Conservation (phyloP, 352 stramenopile genomes). For the Phytophthora cactorum region DNA sequence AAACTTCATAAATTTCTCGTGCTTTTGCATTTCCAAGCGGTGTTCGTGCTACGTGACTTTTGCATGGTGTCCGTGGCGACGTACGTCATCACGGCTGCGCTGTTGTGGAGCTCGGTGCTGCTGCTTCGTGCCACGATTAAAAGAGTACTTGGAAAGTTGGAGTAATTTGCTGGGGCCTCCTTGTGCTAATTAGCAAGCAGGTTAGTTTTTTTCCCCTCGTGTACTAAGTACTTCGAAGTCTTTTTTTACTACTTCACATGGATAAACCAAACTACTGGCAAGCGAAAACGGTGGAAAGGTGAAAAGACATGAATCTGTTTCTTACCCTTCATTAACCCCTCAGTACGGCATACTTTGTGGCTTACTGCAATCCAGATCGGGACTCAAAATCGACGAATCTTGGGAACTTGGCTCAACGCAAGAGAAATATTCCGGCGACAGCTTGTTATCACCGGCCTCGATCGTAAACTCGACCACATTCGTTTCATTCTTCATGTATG, state of each 20-base stretch:
- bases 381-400: conserved; percentile 21
- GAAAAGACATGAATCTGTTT: too few species aligned
- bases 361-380: conserved; percentile 1
- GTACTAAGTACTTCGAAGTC: too few species aligned
- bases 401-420: conserved; percentile 8
- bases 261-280: too few species aligned
- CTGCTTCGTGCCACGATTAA: conserved; percentile 26
- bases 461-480: conserved; percentile 70
- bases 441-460: conserved; percentile 52
- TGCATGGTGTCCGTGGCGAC: conserved; percentile 62
- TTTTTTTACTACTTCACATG: too few species aligned
- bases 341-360: conserved; percentile 6
- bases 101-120: conserved; percentile 55
- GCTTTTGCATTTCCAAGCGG: conserved; percentile 38
- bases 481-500: conserved; percentile 41
- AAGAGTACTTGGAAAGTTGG: conserved; percentile 11
- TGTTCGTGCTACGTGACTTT: conserved; percentile 59
- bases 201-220: too few species aligned
- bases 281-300: too few species aligned
- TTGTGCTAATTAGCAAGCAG: background rate
- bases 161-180: conserved; percentile 1
- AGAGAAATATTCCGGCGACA: conserved; percentile 37
- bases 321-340: background rate
- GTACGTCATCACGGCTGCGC: conserved; percentile 52
- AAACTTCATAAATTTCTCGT: conserved; percentile 51